Evolutionary conservation across 1,284 basidiomycete genomes (phyloP), one percentile per base, ranked within the genome.

Genomic region (Cryptococcus sp.): DNA sequence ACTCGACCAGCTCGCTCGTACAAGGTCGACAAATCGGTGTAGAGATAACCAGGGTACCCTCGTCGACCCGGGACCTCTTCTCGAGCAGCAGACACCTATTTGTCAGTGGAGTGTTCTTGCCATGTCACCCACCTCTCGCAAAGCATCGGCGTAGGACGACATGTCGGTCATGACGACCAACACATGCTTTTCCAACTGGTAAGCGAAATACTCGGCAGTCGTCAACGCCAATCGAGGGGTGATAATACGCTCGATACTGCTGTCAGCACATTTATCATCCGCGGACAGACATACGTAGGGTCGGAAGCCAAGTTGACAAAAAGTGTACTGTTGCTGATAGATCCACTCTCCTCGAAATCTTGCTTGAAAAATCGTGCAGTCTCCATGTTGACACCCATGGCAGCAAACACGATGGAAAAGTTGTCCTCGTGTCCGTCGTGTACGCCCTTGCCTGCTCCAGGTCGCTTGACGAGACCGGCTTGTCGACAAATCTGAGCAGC

Each of bases 371-470:
- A 99, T 47, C 95, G 84, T 26, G 95, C 95, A 7, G 95, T 98
- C 76, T 98, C 95, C 92, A 97, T 95, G 79, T 99, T 99, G 65
- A 95, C 95, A 83, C 95, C 95, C 95, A 99, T 98, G 37, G 95
- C 95, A 47, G 92, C 95, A 71, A 98, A 99, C 47, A 98, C 95
- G 66, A 99, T 94, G 46, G 90, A 94, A 80, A 99, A 99, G 76
- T 99, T 98, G 78, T 99, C 95, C 79, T 97, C 94, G 76, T 98
- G 95, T 43, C 92, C 95, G 72, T 99, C 95, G 70, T 94, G 92
- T 22, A 97, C 91, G 63, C 89, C 92, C 76, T 98, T 97, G 49
- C 86, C 89, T 24, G 69, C 62, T 44, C 72, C 72, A 10, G 93
- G 92, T 38, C 85, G 79, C 75, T 93, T 92, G 65, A 99, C 94